These are phyloP conservation scores for Kockiozyma suomiensis DNA, from an alignment of 805 yeast species.

Conservation along the genomic window DNA sequence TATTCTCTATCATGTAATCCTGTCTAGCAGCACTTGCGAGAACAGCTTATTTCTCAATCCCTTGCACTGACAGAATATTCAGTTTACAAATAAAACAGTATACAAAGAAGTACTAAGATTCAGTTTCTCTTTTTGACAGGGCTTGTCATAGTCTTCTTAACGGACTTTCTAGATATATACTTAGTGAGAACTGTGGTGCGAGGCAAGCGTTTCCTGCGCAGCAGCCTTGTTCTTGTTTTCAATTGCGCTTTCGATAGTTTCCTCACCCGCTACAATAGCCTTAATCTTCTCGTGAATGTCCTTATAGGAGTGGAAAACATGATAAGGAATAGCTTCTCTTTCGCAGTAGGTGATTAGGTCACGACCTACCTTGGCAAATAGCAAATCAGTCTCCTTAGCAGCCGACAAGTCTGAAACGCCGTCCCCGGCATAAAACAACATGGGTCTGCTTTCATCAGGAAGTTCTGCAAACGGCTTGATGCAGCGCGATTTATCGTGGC, in stretches of 20 bases:
- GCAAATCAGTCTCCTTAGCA: constrained; percentile 88
- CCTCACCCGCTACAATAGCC: constrained; percentile 52
- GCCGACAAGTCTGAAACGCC: constrained; percentile 96
- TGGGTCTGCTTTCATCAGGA: constrained; percentile 53
- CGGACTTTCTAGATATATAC: not conserved
- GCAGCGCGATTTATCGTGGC: constrained; percentile 90
- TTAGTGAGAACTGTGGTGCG: constrained; percentile 3
- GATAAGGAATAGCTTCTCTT: constrained; percentile 77
- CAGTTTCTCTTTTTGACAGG: too few species aligned
- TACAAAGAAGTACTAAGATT: too few species aligned
- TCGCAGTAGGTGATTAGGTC: constrained; percentile 86
- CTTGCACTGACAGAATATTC: not conserved
- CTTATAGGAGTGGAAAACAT: constrained; percentile 73
- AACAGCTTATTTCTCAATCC: not conserved
- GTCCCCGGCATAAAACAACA: constrained; percentile 91
- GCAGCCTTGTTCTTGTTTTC: constrained; percentile 23
- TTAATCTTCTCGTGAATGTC: constrained; percentile 71
- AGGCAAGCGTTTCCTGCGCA: constrained; percentile 3
- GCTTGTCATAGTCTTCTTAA: too few species aligned
- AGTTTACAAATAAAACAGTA: too few species aligned
- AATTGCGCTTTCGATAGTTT: constrained; percentile 35
- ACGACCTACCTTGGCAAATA: constrained; percentile 91
- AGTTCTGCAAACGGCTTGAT: constrained; percentile 54
- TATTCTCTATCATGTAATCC: not conserved
- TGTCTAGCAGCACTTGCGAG: not conserved